Base-by-base conservation (phyloP, 192 early-diverging fungal genomes). In the Globomyces pollinis-pini region DNA sequence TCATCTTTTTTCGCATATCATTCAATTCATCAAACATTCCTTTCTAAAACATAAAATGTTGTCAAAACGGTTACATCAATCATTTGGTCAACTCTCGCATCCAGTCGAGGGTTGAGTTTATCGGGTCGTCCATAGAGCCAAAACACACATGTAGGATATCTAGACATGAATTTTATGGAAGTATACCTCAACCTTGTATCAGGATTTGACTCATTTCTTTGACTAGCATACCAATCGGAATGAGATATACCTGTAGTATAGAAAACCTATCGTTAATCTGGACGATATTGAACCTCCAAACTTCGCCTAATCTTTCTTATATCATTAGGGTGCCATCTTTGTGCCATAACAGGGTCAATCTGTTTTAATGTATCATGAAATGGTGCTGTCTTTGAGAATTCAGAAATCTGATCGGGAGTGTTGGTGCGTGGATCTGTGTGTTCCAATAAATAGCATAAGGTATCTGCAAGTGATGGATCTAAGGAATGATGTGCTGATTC, bases 251-350 rank as follows among this genome's bases (percentile, higher is more conserved):
- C 93, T 0, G 84, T 91, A 20, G 76, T 73, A 39, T 80, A 76
- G 64, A 71, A 86, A 0, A 98, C n/a, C n/a, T n/a, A n/a, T n/a
- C n/a, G n/a, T n/a, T n/a, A n/a, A n/a, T n/a, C n/a, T n/a, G n/a
- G n/a, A n/a, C n/a, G n/a, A n/a, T n/a, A n/a, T n/a, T n/a, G n/a
- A n/a, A n/a, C 90, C 72, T 96, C 80, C 18, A 99, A 65, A 42
- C 87, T 90, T 26, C 93, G 75, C 9, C 86, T 71, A n/a, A 95
- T 84, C 53, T 89, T 96, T 42, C 96, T 69, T 44, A 78, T 76
- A 61, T 97, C 90, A 54, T 88, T 87, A 1, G 84, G 78, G 67
- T 97, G 94, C 92, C 96, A 94, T 23, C 80, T 81, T 38, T 80
- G 80, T 1, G 90, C 90, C 89, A 94, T 95, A 4, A 76, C 63